Conservation (phyloP, 257 asterid species). For the Capsicum pubescens region DNA sequence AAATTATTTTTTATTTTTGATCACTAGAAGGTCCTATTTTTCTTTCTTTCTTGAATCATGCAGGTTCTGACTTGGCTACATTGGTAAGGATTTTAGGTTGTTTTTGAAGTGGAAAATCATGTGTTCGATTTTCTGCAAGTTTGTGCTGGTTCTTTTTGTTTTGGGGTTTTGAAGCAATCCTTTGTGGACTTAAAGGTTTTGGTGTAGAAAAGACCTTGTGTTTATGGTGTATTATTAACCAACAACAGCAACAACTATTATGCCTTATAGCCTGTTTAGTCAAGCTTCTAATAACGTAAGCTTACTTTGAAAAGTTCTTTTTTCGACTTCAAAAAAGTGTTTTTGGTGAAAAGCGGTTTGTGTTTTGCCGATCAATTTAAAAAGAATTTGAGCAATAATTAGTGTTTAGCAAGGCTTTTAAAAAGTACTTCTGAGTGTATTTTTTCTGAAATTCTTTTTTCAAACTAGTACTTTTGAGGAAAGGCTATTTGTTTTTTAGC, state of each 20-base stretch:
- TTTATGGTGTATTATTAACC: background rate
- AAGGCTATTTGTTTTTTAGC: no score
- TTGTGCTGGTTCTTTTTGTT: background rate
- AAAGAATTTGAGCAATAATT: no score
- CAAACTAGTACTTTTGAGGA: no score
- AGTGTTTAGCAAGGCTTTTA: no score
- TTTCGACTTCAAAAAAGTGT: no score
- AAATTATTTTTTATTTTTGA: background rate
- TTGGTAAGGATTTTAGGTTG: background rate
- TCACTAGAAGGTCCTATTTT: conserved; percentile 7
- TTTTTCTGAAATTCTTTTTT: no score
- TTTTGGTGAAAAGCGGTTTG: no score
- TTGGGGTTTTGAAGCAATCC: background rate
- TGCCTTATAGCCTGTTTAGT: no score
- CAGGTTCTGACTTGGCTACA: background rate
- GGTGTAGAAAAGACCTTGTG: background rate
- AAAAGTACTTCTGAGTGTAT: no score
- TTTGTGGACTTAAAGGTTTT: background rate
- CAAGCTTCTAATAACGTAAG: no score
- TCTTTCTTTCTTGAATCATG: background rate
- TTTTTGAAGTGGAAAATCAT: background rate
- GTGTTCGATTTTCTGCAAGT: background rate
- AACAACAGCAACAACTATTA: background rate
- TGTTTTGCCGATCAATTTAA: no score
- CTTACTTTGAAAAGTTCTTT: no score